A percentile compares a stretch with the other conserved stretches of the same genome.
Conservation (phyloP, 768 basidiomycete species). For the Lactifluus pinguis region DNA sequence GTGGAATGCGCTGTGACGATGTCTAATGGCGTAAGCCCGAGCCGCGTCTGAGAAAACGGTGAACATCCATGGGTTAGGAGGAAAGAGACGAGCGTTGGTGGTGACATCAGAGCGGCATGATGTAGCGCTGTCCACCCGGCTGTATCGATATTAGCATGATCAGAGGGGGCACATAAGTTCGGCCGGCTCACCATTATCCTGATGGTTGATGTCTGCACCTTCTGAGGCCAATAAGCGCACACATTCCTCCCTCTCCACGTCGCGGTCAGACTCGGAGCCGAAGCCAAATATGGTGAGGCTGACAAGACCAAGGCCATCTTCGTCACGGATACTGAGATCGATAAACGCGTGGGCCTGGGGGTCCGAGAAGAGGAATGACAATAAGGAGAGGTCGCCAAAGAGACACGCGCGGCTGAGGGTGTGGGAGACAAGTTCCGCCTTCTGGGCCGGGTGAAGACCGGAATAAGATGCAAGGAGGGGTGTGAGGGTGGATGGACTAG, state of each 20-base stretch:
- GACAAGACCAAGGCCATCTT: slow-evolving; percentile 78
- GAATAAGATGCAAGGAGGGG: slow-evolving; percentile 57
- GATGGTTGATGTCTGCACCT: slow-evolving; percentile 53
- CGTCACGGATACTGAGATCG: slow-evolving; percentile 66
- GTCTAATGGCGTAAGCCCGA: slow-evolving; percentile 80
- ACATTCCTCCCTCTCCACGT: slow-evolving; percentile 87
- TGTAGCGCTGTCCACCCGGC: slow-evolving; percentile 95
- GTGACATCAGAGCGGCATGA: slow-evolving; percentile 80
- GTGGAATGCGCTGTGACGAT: slow-evolving; percentile 79
- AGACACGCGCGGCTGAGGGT: slow-evolving; percentile 66
- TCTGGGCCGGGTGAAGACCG: slow-evolving; percentile 60
- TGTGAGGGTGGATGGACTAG: slow-evolving; percentile 52
- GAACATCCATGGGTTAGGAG: slow-evolving; percentile 90
- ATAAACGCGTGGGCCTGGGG: slow-evolving; percentile 54
- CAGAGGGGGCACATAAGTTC: neutral
- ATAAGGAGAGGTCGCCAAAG: slow-evolving; percentile 65
- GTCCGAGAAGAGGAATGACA: slow-evolving; percentile 66
- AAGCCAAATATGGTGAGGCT: slow-evolving; percentile 75
- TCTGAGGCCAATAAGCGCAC: slow-evolving; percentile 71
- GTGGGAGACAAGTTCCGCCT: slow-evolving; percentile 61
- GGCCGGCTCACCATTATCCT: slow-evolving; percentile 56
- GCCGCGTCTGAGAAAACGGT: slow-evolving; percentile 63
- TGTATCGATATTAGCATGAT: slow-evolving; percentile 25
- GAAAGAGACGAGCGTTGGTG: slow-evolving; percentile 86
- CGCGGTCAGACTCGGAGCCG: slow-evolving; percentile 70